Percentiles rank a stretch among this genome's conserved stretches.
These are phyloP conservation scores for Simmondsia chinensis DNA, from an alignment of 148 eudicot species.

Conservation along the genomic window DNA sequence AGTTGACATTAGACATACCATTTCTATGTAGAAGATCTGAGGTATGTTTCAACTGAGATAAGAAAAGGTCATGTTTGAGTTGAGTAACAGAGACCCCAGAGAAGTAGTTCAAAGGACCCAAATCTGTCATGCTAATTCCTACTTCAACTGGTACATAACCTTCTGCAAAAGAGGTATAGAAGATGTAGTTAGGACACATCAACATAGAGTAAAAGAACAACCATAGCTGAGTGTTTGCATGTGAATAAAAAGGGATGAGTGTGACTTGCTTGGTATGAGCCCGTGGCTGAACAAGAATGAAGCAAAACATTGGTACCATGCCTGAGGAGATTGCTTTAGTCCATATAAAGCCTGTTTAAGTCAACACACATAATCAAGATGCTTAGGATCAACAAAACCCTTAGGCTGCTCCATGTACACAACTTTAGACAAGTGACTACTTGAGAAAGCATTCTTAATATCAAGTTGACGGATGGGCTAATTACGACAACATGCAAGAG, in stretches of 20 bases:
- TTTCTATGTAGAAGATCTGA: too few relatives aligned
- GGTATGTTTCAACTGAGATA: too few relatives aligned
- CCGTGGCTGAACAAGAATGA: background rate
- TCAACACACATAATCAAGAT: background rate
- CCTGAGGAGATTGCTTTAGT: background rate
- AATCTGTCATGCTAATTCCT: too few relatives aligned
- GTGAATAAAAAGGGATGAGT: background rate
- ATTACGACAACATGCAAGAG: background rate
- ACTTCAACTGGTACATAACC: too few relatives aligned
- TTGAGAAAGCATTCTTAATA: background rate
- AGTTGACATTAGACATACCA: too few relatives aligned
- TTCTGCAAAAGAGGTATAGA: too few relatives aligned
- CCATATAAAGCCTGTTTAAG: background rate
- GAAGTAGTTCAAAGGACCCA: too few relatives aligned
- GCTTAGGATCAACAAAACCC: background rate
- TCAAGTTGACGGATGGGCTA: constrained; percentile 4
- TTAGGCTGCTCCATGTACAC: constrained; percentile 4
- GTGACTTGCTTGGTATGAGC: background rate
- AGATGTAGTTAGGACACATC: background rate
- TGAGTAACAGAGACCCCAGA: too few relatives aligned
- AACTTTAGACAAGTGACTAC: background rate
- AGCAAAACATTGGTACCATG: constrained; percentile 1
- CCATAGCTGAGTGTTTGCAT: too few relatives aligned
- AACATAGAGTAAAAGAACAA: background rate
- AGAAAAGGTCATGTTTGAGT: too few relatives aligned